Evolutionary conservation across 495 filamentous ascomycete genomes (phyloP), one percentile per base, ranked within the genome.

Genomic region (Aspergillus egyptiacus): DNA sequence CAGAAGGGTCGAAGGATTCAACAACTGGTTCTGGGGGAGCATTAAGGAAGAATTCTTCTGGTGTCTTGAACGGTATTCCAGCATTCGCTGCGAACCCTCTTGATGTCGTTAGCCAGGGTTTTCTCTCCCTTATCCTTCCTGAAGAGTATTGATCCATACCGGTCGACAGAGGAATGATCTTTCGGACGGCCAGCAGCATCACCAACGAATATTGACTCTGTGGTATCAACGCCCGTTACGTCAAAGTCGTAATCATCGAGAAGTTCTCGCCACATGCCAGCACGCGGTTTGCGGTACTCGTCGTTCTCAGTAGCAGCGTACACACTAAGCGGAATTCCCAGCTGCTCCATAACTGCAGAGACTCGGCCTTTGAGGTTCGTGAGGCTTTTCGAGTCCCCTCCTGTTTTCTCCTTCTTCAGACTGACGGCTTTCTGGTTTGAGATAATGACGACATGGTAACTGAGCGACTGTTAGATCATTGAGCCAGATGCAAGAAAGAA

Each of bases 191-290:
- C 85, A 38, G 79, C 93, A 17, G 93, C 91, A 72, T 99, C 93
- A 7, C 93, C 93, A 8, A 97, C 84, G 62, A 95, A 95, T 47
- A 95, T 72, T 6, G 86, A 91, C 6, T 73, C 63, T 13, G 76
- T 62, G 6, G 85, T 63, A 61, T 94, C 82, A 19, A 91, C 67
- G 6, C 82, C 81, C 1, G 63, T 66, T 15, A 78, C 76, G 48
- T 81, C 66, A 2, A 96, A 71, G 41, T 82, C 79, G 56, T 82
- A 83, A 46, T 95, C 87, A 11, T 82, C 77, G 7, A 87, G 68
- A 46, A 95, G 68, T 60, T 96, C 87, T 2, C 69, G 68, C 93
- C 94, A 99, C 86, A 97, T 95, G 10, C 89, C 90, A 1, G 70
- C 70, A 38, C 93, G 73, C 9, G 93, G 93, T 60, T 99, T 99